Percentiles rank a stretch among this genome's conserved stretches.
Evolutionary conservation across 805 yeast genomes (phyloP).

Genomic region (Candida quercuum): DNA sequence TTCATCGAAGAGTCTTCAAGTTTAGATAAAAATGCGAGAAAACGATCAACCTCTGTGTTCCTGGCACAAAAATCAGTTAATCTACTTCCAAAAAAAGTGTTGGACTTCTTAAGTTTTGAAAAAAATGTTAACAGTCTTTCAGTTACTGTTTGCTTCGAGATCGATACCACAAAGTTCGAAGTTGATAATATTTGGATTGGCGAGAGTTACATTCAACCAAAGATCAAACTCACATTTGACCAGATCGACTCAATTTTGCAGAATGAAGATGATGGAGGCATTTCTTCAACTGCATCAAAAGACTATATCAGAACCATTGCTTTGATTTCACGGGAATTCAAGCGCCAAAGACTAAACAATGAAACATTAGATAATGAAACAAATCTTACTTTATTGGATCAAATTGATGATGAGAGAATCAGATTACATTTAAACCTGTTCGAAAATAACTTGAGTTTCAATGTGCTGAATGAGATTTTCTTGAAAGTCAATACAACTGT

Average conservation of each 20-base stretch:
- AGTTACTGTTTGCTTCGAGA: constrained; percentile 71
- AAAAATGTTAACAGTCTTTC: constrained; percentile 59
- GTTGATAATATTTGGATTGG: constrained; percentile 75
- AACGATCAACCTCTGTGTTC: constrained; percentile 84
- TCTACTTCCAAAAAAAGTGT: constrained; percentile 63
- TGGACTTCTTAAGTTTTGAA: constrained; percentile 54
- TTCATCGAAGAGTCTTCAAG: constrained; percentile 67
- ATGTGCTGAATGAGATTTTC: constrained; percentile 67
- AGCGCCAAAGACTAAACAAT: constrained; percentile 59
- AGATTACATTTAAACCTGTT: constrained; percentile 69
- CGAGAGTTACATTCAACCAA: constrained; percentile 65
- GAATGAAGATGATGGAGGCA: constrained; percentile 14
- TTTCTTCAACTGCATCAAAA: constrained; percentile 48
- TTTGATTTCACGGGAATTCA: constrained; percentile 62
- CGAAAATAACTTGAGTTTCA: constrained; percentile 49
- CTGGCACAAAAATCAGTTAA: constrained; percentile 70
- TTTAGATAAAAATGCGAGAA: constrained; percentile 84
- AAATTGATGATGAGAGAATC: constrained; percentile 80
- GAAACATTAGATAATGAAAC: constrained; percentile 39
- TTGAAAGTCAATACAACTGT: constrained; percentile 80
- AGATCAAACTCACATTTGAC: constrained; percentile 46
- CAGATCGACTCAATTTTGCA: constrained; percentile 48
- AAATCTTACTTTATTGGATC: constrained; percentile 63
- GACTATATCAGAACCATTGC: constrained; percentile 62
- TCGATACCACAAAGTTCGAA: constrained; percentile 67